Base-by-base conservation (phyloP, 495 filamentous ascomycete species). In the Penicillium canariense region DNA sequence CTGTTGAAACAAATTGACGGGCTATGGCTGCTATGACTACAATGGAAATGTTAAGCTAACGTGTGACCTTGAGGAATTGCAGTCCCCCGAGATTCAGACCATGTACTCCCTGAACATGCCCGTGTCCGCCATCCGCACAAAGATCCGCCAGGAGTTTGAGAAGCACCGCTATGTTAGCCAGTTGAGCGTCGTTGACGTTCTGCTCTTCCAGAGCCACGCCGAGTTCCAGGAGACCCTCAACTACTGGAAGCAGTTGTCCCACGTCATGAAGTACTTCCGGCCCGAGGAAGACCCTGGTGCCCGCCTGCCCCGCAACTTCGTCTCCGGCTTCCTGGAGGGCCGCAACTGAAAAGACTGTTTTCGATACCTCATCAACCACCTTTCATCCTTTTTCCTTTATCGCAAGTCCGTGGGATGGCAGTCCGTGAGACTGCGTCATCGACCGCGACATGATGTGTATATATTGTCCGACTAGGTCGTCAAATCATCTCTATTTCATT, bases 161-260 rank as follows among this genome's bases (percentile, higher is more conserved):
- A 82, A 91, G 73, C 87, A 97, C 77, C 80, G 94, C 79, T 96
- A 87, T 67, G 92, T 97, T 43, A 87, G 87, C 67, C 91, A 97
- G 75, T 73, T 97, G 38, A 79, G 78, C 14, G 87, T 90, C 3
- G 84, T 97, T 54, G 95, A 98, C 71, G 84, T 97, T 63, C 76
- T 98, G 46, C 72, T 98, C 30, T 85, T 87, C 64, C 85, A 96
- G 69, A 92, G 87, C 68, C 85, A 96, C 67, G 78, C 85, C 62
- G 94, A 98, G 76, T 96, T 85, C 65, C 94, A 98, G 91, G 94
- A 98, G 84, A 97, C 91, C 31, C 82, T 97, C 77, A 98, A 97
- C 75, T 98, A 87, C 83, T 98, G 95, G 94, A 96, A 96, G 76
- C 95, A 97, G 76, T 81, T 93, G 48, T 87, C 89, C 43, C 94